Evolutionary conservation across 129 eudicot species (phyloP), one percentile per base, ranked within the genome.

Genomic region (Pulicaria dysenterica): DNA sequence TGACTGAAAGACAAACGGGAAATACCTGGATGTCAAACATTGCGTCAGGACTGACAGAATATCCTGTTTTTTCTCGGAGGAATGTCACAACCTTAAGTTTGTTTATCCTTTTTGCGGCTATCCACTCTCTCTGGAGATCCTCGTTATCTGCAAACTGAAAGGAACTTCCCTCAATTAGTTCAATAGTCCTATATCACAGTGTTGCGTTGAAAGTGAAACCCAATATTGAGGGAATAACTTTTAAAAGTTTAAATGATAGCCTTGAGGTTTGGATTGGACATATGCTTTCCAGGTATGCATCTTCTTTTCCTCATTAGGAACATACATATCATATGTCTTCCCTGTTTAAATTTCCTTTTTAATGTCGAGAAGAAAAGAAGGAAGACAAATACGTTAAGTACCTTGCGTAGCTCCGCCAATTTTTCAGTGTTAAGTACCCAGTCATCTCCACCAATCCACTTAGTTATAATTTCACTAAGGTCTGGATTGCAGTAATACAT

Each of bases 21-120:
- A 58, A 41, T 41, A 93, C 98, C 96, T 93, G 98, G 80, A 93
- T 83, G 75, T 93, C 98, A 79, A 93, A 93, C 98, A 93, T 93
- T 81, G 95, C 95, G 69, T 87, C 98, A 47, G 96, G 92, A 77
- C 83, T 87, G 67, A 93, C 95, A 59, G 83, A 55, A 87, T 89
- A 93, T 59, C 98, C 98, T 59, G 96, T 93, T 78, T 82, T 93
- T 59, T 93, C 92, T 80, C 73, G 85, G 45, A 93, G 70, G 64
- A 85, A 82, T 44, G 91, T 77, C 17, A 83, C 98, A 71, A 84
- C 90, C 84, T 85, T 93, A 49, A 81, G 77, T 72, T 93, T 93
- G 82, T 93, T 93, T 63, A 68, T 83, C 80, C 88, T 87, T 79
- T 93, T 93, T 62, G 92, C 96, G 5, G 83, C 90, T 80, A 83